Evolutionary conservation across 2,329 filamentous ascomycete genomes (phyloP).

Genomic region (Fusarium sp.): DNA sequence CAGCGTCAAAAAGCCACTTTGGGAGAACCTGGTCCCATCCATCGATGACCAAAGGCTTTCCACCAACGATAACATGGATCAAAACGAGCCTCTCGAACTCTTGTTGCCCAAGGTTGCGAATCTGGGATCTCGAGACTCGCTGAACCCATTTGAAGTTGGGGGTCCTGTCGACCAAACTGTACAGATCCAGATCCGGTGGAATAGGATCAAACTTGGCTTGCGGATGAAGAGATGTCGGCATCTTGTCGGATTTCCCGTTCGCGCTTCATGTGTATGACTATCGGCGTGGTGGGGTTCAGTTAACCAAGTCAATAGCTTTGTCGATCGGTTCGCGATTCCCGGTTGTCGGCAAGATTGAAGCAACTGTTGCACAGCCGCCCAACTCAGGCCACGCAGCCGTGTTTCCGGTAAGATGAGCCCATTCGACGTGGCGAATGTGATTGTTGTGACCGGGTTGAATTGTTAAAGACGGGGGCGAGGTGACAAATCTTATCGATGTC

Average conservation of each 20-base stretch:
- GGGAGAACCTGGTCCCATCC: conserved; percentile 85
- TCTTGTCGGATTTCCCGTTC: conserved; percentile 54
- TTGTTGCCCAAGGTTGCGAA: conserved; percentile 80
- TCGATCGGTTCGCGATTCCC: not conserved
- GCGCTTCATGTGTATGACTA: conserved; percentile 8
- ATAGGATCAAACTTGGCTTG: conserved; percentile 94
- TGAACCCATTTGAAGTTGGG: conserved; percentile 90
- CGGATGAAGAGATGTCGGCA: conserved; percentile 81
- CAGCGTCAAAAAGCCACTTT: conserved; percentile 79
- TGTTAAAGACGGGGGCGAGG: not conserved
- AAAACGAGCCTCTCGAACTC: conserved; percentile 88
- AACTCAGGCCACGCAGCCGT: conserved; percentile 15
- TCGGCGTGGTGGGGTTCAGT: conserved; percentile 8
- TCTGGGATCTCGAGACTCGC: conserved; percentile 81
- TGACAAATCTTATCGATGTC: conserved; percentile 5
- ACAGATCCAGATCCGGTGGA: conserved; percentile 84
- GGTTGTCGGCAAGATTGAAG: not conserved
- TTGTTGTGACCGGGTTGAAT: not conserved
- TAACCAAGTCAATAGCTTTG: not conserved
- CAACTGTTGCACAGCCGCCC: not conserved
- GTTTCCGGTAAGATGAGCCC: not conserved
- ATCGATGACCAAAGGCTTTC: conserved; percentile 90
- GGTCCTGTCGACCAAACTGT: conserved; percentile 78
- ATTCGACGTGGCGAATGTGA: conserved; percentile 6
- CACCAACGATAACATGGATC: conserved; percentile 84